Evolutionary conservation across 495 filamentous ascomycete species (phyloP).

Genomic region (Letharia lupina): DNA sequence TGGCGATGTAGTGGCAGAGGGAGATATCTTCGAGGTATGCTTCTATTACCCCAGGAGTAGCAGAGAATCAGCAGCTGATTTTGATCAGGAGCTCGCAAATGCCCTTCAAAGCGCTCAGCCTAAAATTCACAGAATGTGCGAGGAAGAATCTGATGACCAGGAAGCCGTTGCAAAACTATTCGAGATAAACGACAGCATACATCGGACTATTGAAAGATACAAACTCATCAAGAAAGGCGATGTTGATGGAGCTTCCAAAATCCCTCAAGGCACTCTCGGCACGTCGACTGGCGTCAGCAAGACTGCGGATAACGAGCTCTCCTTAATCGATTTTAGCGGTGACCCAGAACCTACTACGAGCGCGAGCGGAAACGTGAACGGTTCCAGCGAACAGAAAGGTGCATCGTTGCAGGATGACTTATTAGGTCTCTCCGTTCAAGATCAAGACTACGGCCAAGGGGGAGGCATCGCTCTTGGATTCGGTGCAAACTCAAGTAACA

Average conservation of each 20-base stretch:
- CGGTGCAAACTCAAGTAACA: slow-evolving; percentile 56
- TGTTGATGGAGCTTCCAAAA: slow-evolving; percentile 73
- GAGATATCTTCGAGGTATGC: slow-evolving; percentile 79
- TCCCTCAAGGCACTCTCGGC: slow-evolving; percentile 75
- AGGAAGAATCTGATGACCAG: slow-evolving; percentile 93
- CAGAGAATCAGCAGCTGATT: slow-evolving; percentile 3
- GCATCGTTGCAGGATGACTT: slow-evolving; percentile 56
- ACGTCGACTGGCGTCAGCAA: slow-evolving; percentile 62
- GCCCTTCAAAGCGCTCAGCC: slow-evolving; percentile 89
- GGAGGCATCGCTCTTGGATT: slow-evolving; percentile 84
- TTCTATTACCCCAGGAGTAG: background rate
- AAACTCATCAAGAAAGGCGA: slow-evolving; percentile 91
- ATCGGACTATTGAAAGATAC: slow-evolving; percentile 90
- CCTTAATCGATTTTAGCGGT: slow-evolving; percentile 84
- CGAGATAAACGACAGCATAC: slow-evolving; percentile 98
- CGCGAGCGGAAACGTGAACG: slow-evolving; percentile 24
- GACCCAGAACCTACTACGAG: slow-evolving; percentile 48
- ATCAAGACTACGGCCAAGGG: slow-evolving; percentile 54
- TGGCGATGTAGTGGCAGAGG: slow-evolving; percentile 75
- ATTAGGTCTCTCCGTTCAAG: slow-evolving; percentile 59
- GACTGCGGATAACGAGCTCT: slow-evolving; percentile 75
- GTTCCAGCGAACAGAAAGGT: slow-evolving; percentile 26
- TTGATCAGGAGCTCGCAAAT: slow-evolving; percentile 68
- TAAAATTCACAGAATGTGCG: slow-evolving; percentile 98
- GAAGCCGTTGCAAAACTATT: slow-evolving; percentile 92